phyloP scores from a whole-genome alignment of 768 basidiomycete genomes.

The Tylopilus sp. region DNA sequence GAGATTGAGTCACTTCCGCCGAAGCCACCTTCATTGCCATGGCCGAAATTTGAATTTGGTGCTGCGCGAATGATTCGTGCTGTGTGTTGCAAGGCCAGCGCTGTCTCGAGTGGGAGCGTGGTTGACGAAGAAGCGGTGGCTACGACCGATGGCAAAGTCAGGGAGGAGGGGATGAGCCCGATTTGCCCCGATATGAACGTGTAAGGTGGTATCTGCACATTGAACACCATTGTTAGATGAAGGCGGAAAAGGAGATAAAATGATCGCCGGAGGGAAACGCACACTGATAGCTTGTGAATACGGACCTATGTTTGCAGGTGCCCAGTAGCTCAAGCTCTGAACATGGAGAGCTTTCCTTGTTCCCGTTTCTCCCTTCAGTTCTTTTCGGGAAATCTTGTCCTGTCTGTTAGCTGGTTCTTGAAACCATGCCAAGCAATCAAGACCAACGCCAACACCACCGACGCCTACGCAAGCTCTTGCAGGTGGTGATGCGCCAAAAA shows the following conservation, averaged over 20 bases:
- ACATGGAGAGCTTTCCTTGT: constrained; percentile 81
- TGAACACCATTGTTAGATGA: not conserved
- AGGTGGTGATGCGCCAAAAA: constrained; percentile 90
- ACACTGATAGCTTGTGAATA: constrained; percentile 93
- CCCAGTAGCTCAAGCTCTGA: constrained; percentile 97
- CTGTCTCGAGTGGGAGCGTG: constrained; percentile 56
- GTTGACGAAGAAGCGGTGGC: constrained; percentile 36
- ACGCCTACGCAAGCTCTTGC: constrained; percentile 92
- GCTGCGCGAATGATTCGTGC: constrained; percentile 57
- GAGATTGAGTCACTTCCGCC: constrained; percentile 15
- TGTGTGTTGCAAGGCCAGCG: constrained; percentile 79
- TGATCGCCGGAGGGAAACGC: constrained; percentile 21
- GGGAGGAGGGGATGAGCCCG: constrained; percentile 73
- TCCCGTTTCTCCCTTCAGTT: constrained; percentile 27
- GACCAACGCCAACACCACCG: constrained; percentile 52
- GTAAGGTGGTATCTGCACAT: constrained; percentile 59
- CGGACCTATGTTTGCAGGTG: constrained; percentile 97
- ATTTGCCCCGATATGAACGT: constrained; percentile 97
- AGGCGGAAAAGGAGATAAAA: not conserved
- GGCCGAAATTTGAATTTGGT: constrained; percentile 41
- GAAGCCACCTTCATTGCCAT: constrained; percentile 28
- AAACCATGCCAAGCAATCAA: constrained; percentile 81
- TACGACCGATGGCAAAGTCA: constrained; percentile 56
- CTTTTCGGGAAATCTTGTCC: constrained; percentile 11
- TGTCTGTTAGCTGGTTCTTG: constrained; percentile 9